Base-by-base conservation (phyloP, 2,329 filamentous ascomycete species). In the Penicillium sumatraense region DNA sequence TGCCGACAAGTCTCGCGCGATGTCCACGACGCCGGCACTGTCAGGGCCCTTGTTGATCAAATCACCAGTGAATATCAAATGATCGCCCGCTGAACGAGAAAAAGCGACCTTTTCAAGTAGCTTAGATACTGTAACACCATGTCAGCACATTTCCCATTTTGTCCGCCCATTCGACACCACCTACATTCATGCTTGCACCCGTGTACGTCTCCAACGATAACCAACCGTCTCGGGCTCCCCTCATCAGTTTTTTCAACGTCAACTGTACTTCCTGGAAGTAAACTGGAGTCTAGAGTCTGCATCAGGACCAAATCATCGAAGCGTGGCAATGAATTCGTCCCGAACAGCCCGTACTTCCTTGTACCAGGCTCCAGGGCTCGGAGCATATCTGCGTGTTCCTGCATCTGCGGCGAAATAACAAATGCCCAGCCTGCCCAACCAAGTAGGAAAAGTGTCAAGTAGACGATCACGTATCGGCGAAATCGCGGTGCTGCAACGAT, bases 161-260 rank as follows among this genome's bases (percentile, higher is more conserved):
- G 16, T 31, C 27, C 27, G 18, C 18, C 42, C 40, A 20, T 33
- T 45, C 35, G 27, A 36, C 11, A 23, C 18, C 21, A 64, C 70
- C 80, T 75, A 69, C 91, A 80, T 58, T 91, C 84, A 11, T 83
- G 72, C 63, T 85, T 85, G 79, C 95, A 95, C 46, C 95, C 95
- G 76, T 98, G 93, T 13, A 98, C 91, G 75, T 99, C 95, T 51
- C 95, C 93, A 29, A 98, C 81, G 57, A 98, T 81, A 29, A 98
- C 79, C 21, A 99, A 78, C 16, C 92, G 81, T 51, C 83, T 85
- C 20, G 76, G 48, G 54, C 60, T 72, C 38, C 69, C 51, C 33
- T 48, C 16, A 1, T 44, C 61, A 10, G 33, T 11, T 21, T 56
- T 46, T 6, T 54, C 49, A 7, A 49, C 48, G 9, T 62, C 46